These are phyloP conservation scores for Boletus pseudo-olivaceus DNA, from an alignment of 768 basidiomycete genomes.

Conservation along the genomic window DNA sequence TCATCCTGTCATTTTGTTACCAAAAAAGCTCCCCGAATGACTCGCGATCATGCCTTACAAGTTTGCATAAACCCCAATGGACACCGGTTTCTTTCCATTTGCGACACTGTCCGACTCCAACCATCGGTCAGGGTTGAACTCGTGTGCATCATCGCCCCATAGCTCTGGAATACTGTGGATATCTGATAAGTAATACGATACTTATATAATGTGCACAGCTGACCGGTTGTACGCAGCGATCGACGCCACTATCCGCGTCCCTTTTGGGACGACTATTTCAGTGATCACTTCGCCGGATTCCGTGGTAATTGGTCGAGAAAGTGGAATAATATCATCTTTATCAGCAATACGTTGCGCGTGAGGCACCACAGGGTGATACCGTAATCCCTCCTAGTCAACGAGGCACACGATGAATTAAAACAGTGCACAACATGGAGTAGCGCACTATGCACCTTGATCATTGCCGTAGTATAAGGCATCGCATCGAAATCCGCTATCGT, in stretches of 20 bases:
- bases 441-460: slow-evolving; percentile 27
- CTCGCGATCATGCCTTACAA: slow-evolving; percentile 14
- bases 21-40: not conserved
- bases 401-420: not conserved
- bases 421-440: slow-evolving; percentile 13
- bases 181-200: not conserved
- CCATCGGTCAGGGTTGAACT: slow-evolving; percentile 31
- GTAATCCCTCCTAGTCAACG: slow-evolving; percentile 40
- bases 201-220: not conserved
- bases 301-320: slow-evolving; percentile 50
- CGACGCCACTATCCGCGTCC: slow-evolving; percentile 49
- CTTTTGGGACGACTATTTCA: slow-evolving; percentile 47
- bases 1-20: slow-evolving; percentile 24
- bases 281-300: slow-evolving; percentile 41
- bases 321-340: slow-evolving; percentile 55
- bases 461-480: slow-evolving; percentile 44
- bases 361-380: slow-evolving; percentile 48
- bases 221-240: slow-evolving; percentile 56
- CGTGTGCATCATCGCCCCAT: slow-evolving; percentile 32
- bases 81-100: slow-evolving; percentile 14
- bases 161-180: slow-evolving; percentile 24
- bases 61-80: slow-evolving; percentile 29
- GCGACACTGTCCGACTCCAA: slow-evolving; percentile 21
- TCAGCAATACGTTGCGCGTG: slow-evolving; percentile 50
- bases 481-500: slow-evolving; percentile 43